Evolutionary conservation across 2,329 filamentous ascomycete genomes (phyloP), one percentile per base, ranked within the genome.

Genomic region (Cladosporium sp.): DNA sequence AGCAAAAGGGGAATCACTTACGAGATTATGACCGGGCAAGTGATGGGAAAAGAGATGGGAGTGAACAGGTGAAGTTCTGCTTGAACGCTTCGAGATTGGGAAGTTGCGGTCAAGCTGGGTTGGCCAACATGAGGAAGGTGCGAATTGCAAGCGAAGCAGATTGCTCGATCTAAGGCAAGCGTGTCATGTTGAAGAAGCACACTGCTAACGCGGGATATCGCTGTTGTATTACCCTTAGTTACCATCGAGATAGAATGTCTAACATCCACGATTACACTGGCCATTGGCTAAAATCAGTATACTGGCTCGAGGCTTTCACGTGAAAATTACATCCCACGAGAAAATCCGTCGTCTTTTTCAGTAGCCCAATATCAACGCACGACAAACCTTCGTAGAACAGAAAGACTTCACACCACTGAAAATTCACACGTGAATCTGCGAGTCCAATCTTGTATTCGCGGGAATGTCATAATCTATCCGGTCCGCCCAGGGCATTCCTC

Each of bases 401-500:
- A 0, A 21, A 21, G 1, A 5, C 11, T 21, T 12, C n/a, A 46
- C 40, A 11, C 18, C 18, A 46, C 18, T 3, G 28, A 12, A 5
- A 29, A 33, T n/a, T 56, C 29, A 31, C 8, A 31, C 16, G 14
- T 29, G 6, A 37, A 59, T 46, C 35, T 46, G 40, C 40, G 40
- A 21, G n/a, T 46, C 10, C n/a, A 46, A 46, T 46, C 40, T 23
- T 46, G 37, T 59, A 59, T 59, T 59, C 56, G 40, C 40, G 40
- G 40, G 56, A 59, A 23, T n/a, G 16, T 59, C 35, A 18, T 33
- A 23, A 52, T 62, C 59, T 62, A 62, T 52, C 12, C 12, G 28
- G 28, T 46, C 18, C 28, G 7, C n/a, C n/a, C n/a, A 23, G n/a
- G 40, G 40, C 40, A 12, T 46, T 46, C 14, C 18, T 28, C 23